Conservation (phyloP, 2,329 filamentous ascomycete genomes). For the Ascochyta fabae region DNA sequence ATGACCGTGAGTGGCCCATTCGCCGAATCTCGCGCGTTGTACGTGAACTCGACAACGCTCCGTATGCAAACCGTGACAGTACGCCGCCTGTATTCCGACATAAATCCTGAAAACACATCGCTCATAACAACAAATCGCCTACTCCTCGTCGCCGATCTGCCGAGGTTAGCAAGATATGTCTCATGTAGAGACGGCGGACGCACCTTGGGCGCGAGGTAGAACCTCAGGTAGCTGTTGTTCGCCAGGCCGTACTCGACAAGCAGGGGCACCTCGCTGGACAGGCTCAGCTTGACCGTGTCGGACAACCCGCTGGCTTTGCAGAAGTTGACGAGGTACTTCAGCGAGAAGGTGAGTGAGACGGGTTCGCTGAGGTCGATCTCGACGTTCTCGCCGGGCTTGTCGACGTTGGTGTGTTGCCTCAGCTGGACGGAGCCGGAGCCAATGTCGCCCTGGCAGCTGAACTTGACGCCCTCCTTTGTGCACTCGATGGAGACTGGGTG, state of each 20-base stretch:
- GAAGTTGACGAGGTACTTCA: constrained; percentile 99
- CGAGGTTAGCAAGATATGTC: constrained; percentile 43
- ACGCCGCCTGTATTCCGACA: constrained; percentile 31
- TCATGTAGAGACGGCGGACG: constrained; percentile 30
- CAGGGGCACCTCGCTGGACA: constrained; percentile 95
- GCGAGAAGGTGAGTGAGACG: constrained; percentile 92
- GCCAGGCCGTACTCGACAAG: constrained; percentile 88
- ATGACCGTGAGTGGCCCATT: constrained; percentile 27
- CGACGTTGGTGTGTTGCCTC: constrained; percentile 84
- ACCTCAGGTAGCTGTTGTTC: constrained; percentile 90
- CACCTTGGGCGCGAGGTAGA: constrained; percentile 99
- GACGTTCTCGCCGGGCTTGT: constrained; percentile 85
- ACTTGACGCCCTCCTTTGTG: constrained; percentile 96
- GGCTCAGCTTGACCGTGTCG: constrained; percentile 82
- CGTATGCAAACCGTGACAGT: constrained; percentile 36
- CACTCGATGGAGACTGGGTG: constrained; percentile 87
- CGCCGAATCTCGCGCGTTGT: not conserved
- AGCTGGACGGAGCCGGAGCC: constrained; percentile 93
- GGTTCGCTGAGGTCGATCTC: constrained; percentile 91
- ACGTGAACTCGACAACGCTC: constrained; percentile 8
- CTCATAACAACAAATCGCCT: constrained; percentile 38
- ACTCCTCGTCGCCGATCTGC: constrained; percentile 75
- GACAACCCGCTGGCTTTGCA: constrained; percentile 95
- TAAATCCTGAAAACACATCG: constrained; percentile 36
- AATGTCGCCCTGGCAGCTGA: constrained; percentile 91